Evolutionary conservation across 192 early-diverging fungal genomes (phyloP), one percentile per base, ranked within the genome.

Genomic region (Neocallimastix lanati): DNA sequence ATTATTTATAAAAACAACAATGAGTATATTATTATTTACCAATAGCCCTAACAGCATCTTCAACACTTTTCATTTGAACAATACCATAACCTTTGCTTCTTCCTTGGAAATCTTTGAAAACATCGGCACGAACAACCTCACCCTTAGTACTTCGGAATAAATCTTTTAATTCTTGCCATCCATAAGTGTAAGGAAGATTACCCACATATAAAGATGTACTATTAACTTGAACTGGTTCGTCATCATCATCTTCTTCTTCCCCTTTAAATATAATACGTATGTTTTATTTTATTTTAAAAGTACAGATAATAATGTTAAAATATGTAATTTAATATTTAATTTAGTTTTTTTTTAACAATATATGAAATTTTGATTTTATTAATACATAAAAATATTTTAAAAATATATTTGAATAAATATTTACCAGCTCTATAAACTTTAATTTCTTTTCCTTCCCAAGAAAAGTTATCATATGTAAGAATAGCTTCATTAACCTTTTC

Each of bases 131-230:
- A 28, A 79, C 29, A 29, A 79, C 79, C 7, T 30, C 29, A 28
- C 79, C 79, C 7, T 36, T 33, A 15, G 78, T 28, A 38, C 28
- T 36, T 21, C 79, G 29, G 38, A 79, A 76, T 29, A 79, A 36
- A 76, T 79, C 79, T 13, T 79, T 78, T 77, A 95, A 84, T 78
- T 95, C 93, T 79, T 93, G 91, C 93, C 93, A 94, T 79, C 92
- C 90, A 76, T 91, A 90, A 78, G 86, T 87, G 81, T 91, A 93
- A 16, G 92, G 90, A 28, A 94, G 84, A 87, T 94, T 94, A 78
- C 93, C 93, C 77, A 94, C 90, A 83, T 91, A 93, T 67, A 67
- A 67, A 7, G 50, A 67, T 9, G 50, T 67, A n/a, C 50, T 67
- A 27, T 67, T 67, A n/a, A 67, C 50, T 67, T 67, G 50, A 67